Base-by-base conservation (phyloP, 1,139 yeast genomes). In the Groenewaldozyma auringiensis region DNA sequence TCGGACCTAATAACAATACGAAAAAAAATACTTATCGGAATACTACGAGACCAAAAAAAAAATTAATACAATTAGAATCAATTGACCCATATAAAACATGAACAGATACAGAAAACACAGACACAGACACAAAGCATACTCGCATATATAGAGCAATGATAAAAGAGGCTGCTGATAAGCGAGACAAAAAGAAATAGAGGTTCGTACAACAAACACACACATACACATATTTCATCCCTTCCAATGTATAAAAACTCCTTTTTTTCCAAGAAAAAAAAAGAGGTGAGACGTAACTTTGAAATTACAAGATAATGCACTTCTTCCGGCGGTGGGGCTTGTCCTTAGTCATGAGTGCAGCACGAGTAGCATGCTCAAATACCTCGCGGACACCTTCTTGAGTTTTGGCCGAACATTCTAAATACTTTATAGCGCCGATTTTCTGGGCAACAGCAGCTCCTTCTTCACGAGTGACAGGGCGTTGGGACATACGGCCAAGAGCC, bases 361-460 rank as follows among this genome's bases (percentile, higher is more conserved):
- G 80, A 42, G 96, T 88, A 42, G 96, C 96, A 57, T 92, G 84
- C 60, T 86, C 81, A 63, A 89, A 88, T 20, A 87, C 87, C 45
- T 81, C 79, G 50, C 74, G 74, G 34, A 88, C 83, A 57, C 89
- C 89, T 58, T 78, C 78, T 74, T 83, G 83, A 43, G 79, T 73
- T 61, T 83, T 85, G 22, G 96, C 94, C 9, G 94, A 83, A 64
- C 96, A 87, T 64, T 83, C 85, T 47, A 87, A 70, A 66, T 87
- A 92, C 43, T 81, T 83, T 45, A 80, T 72, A 3, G 96, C 96
- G 46, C 87, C 88, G 56, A 86, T 79, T 57, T 79, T 81, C 45
- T 75, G 71, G 9, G 95, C 94, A 53, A 87, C 95, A 46, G 81
- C 78, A 67, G 83, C 83, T 58, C 95, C 96, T 68, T 88, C 95